phyloP scores from a whole-genome alignment of 1,284 basidiomycete genomes.

The Trichosporon sp. region DNA sequence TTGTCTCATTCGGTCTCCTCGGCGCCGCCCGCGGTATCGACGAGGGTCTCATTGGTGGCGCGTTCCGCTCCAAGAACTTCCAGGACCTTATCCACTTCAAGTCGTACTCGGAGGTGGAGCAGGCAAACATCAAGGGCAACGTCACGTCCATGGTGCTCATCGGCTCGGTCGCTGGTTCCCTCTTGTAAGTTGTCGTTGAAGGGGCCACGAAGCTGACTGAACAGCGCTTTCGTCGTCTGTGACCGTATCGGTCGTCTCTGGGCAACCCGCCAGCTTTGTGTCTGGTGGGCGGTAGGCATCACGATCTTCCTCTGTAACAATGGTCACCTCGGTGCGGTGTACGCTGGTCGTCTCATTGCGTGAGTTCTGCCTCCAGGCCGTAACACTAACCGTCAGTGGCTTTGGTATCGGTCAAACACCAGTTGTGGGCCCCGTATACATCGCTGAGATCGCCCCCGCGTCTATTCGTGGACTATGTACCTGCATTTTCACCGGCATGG shows the following conservation, averaged over 20 bases:
- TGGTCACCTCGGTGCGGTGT: slow-evolving; percentile 22
- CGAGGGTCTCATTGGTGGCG: slow-evolving; percentile 26
- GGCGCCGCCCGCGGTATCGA: slow-evolving; percentile 27
- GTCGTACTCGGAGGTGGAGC: slow-evolving; percentile 23
- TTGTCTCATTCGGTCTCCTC: slow-evolving; percentile 25
- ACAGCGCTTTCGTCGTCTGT: slow-evolving; percentile 25
- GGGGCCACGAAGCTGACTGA: neutral
- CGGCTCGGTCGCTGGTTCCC: slow-evolving; percentile 23
- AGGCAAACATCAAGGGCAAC: slow-evolving; percentile 27
- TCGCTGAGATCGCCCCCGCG: slow-evolving; percentile 24
- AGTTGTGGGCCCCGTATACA: slow-evolving; percentile 26
- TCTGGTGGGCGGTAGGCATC: slow-evolving; percentile 26
- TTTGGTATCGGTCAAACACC: slow-evolving; percentile 26
- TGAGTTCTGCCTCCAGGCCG: neutral
- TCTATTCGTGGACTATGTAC: slow-evolving; percentile 26
- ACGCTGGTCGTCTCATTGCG: slow-evolving; percentile 27
- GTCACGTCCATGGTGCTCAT: slow-evolving; percentile 24
- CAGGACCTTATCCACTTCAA: slow-evolving; percentile 24
- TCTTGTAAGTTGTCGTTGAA: slow-evolving; percentile 19
- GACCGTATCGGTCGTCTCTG: slow-evolving; percentile 28
- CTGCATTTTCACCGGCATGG: slow-evolving; percentile 25
- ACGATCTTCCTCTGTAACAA: slow-evolving; percentile 22
- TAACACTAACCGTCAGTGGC: neutral
- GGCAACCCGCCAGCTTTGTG: slow-evolving; percentile 24
- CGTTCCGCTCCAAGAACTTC: slow-evolving; percentile 25